Percentiles rank a stretch among this genome's conserved stretches.
phyloP scores from a whole-genome alignment of 208 protist genomes.

The Lotmaria passim region DNA sequence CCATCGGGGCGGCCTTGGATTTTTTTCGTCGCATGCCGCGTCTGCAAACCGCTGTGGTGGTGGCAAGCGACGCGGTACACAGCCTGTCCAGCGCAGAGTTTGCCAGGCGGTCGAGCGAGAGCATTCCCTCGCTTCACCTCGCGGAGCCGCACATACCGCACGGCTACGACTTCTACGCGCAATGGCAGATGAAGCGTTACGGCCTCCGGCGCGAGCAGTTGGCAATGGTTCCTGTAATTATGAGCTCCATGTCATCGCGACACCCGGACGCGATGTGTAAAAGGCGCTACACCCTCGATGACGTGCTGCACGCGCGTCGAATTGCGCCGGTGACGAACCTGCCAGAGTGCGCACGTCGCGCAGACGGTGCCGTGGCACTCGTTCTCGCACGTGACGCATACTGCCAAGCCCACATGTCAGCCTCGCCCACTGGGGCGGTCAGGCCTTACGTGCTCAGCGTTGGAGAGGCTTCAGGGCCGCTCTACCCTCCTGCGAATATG shows the following conservation, averaged over 20 bases:
- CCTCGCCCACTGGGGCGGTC: not conserved
- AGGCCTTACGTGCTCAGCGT: slow-evolving; percentile 52
- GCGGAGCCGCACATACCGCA: slow-evolving; percentile 61
- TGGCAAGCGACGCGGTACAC: slow-evolving; percentile 69
- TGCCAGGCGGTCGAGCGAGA: slow-evolving; percentile 43
- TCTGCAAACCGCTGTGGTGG: slow-evolving; percentile 53
- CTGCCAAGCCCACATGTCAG: slow-evolving; percentile 41
- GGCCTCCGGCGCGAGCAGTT: slow-evolving; percentile 73
- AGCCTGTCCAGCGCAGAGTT: slow-evolving; percentile 48
- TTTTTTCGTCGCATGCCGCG: slow-evolving; percentile 47
- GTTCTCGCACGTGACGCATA: slow-evolving; percentile 58
- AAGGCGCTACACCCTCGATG: slow-evolving; percentile 46
- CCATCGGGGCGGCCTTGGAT: slow-evolving; percentile 46
- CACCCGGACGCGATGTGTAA: slow-evolving; percentile 75
- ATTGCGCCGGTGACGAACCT: slow-evolving; percentile 62
- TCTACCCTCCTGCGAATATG: slow-evolving; percentile 59
- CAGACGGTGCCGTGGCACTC: slow-evolving; percentile 67
- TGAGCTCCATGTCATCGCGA: slow-evolving; percentile 62
- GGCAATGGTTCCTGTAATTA: slow-evolving; percentile 77
- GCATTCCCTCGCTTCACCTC: slow-evolving; percentile 45
- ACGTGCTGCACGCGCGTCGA: slow-evolving; percentile 46
- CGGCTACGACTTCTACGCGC: slow-evolving; percentile 76
- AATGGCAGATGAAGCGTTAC: slow-evolving; percentile 75
- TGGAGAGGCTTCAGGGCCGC: slow-evolving; percentile 67
- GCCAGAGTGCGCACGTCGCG: slow-evolving; percentile 70